Evolutionary conservation across 306 rosid genomes (phyloP).

Genomic region (Hylodesmum podocarpum): DNA sequence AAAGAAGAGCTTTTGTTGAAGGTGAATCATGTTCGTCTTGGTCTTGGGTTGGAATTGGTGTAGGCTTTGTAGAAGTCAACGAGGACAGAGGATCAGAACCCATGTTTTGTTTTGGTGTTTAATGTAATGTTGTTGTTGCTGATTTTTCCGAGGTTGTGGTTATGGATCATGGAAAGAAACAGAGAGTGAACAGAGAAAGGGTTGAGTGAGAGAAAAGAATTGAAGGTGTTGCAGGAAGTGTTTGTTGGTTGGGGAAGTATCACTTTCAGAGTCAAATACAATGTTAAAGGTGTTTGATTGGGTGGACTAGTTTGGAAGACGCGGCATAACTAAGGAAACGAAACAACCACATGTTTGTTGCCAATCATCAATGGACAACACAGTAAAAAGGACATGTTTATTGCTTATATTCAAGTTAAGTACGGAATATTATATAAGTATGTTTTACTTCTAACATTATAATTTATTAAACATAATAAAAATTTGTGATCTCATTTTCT

Average conservation of each 20-base stretch:
- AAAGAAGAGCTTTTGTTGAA: conserved; percentile 60
- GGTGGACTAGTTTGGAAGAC: not conserved
- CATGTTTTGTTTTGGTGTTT: conserved; percentile 36
- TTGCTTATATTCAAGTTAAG: too few species aligned
- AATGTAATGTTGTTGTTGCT: conserved; percentile 7
- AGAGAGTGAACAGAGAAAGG: not conserved
- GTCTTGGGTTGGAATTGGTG: conserved; percentile 48
- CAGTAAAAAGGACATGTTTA: too few species aligned
- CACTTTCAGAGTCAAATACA: not conserved
- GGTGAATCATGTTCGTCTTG: conserved; percentile 65
- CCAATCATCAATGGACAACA: too few species aligned
- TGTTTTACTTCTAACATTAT: too few species aligned
- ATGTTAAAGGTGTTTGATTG: not conserved
- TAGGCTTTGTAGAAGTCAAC: conserved; percentile 40
- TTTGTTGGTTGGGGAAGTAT: conserved; percentile 18
- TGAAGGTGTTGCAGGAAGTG: not conserved
- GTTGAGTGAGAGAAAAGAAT: conserved; percentile 8
- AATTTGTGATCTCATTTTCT: too few species aligned
- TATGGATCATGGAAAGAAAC: not conserved
- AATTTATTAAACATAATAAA: too few species aligned
- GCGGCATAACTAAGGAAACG: not conserved
- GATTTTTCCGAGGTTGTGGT: not conserved
- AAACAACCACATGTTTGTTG: not conserved
- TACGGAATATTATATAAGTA: too few species aligned
- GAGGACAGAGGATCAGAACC: conserved; percentile 52